Percentiles rank a stretch among this genome's conserved stretches.
These are phyloP conservation scores for Cydonia oblonga DNA, from an alignment of 331 rosid species.

Conservation along the genomic window DNA sequence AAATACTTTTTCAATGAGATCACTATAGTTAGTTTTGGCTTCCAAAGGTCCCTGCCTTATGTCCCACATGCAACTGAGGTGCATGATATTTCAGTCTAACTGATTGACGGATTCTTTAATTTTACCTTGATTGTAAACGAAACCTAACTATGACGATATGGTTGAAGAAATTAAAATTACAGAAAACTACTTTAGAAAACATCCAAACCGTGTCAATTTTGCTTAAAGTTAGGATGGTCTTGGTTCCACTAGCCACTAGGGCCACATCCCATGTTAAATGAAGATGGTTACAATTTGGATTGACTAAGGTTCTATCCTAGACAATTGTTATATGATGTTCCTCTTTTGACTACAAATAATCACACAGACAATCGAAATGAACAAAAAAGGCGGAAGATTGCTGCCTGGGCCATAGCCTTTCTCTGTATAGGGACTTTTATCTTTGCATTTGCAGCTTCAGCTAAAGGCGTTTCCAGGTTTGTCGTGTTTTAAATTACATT, in stretches of 20 bases:
- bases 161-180: not conserved
- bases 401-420: slow-evolving; percentile 46
- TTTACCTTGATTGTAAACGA: not conserved
- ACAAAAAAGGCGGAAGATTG: slow-evolving; percentile 42
- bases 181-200: not conserved
- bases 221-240: not conserved
- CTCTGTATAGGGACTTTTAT: slow-evolving; percentile 44
- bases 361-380: slow-evolving; percentile 29
- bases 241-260: not conserved
- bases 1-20: not conserved
- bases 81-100: not conserved
- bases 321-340: not conserved
- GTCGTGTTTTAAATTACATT: slow-evolving; percentile 7
- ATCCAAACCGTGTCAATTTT: not conserved
- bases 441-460: slow-evolving; percentile 44
- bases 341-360: slow-evolving; percentile 6
- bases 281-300: not conserved
- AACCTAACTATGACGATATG: not conserved
- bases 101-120: not conserved
- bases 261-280: not conserved
- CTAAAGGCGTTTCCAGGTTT: slow-evolving; percentile 40
- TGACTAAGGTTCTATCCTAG: not conserved
- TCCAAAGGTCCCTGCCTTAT: not conserved
- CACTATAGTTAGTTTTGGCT: not conserved
- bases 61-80: not conserved